Evolutionary conservation across 495 filamentous ascomycete genomes (phyloP).

Genomic region (Neurospora pannonica): DNA sequence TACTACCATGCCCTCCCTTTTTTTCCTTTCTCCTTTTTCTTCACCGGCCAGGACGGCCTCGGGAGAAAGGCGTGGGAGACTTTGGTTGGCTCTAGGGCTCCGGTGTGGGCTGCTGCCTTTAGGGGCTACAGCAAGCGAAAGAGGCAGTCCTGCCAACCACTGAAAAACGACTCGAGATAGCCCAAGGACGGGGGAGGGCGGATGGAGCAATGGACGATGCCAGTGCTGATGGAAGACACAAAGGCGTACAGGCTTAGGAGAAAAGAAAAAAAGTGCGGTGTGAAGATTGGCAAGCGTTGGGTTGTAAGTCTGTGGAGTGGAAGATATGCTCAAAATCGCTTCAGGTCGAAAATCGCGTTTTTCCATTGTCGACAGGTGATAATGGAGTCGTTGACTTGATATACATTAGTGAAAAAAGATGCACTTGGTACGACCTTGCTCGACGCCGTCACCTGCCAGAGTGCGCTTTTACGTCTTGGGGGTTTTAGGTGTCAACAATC

Average conservation of each 20-base stretch:
- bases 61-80: slow-evolving; percentile 7
- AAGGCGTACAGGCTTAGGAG: not conserved
- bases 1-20: not conserved
- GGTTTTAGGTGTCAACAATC: not conserved
- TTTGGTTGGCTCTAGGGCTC: slow-evolving; percentile 15
- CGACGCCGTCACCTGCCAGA: not conserved
- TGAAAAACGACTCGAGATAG: slow-evolving; percentile 3
- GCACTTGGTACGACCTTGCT: not conserved
- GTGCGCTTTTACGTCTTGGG: not conserved
- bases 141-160: slow-evolving; percentile 1
- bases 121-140: slow-evolving; percentile 4
- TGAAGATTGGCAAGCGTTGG: not conserved
- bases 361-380: not conserved
- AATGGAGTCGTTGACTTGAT: not conserved
- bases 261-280: not conserved
- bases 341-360: not conserved
- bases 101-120: slow-evolving; percentile 3
- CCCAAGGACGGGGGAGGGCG: slow-evolving; percentile 1
- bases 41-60: not conserved
- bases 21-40: not conserved
- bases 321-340: not conserved
- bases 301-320: not conserved
- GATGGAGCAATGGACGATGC: slow-evolving; percentile 4
- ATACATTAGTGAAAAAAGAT: not conserved
- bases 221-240: not conserved